Conservation (phyloP, 139 green algal species). For the Pleodorina starrii region DNA sequence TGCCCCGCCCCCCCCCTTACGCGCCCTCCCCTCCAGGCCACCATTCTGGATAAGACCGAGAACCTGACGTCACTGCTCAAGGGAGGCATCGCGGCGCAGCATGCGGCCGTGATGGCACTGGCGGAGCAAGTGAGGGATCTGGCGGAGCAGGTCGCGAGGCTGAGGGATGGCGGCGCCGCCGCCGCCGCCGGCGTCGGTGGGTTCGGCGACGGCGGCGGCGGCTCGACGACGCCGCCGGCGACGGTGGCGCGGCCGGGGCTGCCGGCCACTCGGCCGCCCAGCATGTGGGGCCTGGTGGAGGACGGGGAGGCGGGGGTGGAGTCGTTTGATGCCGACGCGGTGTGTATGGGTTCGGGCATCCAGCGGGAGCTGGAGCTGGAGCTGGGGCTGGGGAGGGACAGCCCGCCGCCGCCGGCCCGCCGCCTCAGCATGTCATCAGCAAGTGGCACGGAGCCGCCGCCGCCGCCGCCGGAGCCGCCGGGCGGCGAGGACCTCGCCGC, state of each 20-base stretch:
- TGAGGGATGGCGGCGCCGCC: not conserved
- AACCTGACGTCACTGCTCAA: not conserved
- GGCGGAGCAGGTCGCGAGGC: not conserved
- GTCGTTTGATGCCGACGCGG: not conserved
- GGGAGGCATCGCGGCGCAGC: not conserved
- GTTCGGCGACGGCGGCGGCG: not conserved
- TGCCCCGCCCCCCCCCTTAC: not conserved
- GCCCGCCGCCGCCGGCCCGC: too few relatives aligned
- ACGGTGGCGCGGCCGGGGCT: not conserved
- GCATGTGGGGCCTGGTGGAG: not conserved
- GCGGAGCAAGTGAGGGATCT: not conserved
- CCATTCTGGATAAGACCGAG: constrained; percentile 16
- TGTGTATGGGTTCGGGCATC: not conserved
- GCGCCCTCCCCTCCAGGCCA: not conserved
- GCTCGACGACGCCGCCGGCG: not conserved
- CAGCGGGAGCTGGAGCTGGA: not conserved
- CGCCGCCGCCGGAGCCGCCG: not conserved
- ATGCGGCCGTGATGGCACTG: not conserved
- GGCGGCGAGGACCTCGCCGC: not conserved
- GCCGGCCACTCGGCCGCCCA: not conserved
- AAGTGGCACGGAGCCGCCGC: not conserved
- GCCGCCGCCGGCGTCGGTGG: not conserved
- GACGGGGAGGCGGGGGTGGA: not conserved
- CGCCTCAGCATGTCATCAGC: not conserved
- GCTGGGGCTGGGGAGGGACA: not conserved